Conservation (phyloP, 1,284 basidiomycete genomes). For the Pseudozyma sp. region DNA sequence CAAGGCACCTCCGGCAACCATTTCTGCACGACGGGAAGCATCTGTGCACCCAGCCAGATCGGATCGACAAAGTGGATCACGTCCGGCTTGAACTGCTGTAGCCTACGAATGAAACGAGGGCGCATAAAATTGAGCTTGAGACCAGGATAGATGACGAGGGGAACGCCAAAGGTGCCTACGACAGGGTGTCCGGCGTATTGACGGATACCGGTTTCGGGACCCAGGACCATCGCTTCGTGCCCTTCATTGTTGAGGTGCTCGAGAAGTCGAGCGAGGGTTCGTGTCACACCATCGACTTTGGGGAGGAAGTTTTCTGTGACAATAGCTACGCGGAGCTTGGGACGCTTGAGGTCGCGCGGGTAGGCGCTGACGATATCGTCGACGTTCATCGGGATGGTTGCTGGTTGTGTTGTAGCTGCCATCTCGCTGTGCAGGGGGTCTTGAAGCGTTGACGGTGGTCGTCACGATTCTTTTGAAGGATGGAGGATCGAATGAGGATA, state of each 20-base stretch:
- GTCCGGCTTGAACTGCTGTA: constrained; percentile 72
- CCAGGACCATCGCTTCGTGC: constrained; percentile 73
- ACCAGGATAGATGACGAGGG: constrained; percentile 73
- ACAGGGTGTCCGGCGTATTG: constrained; percentile 73
- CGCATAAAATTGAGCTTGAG: constrained; percentile 75
- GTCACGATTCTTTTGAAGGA: no score
- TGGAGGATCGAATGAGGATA: no score
- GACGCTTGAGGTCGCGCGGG: constrained; percentile 57
- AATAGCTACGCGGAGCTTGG: constrained; percentile 69
- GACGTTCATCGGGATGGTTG: constrained; percentile 3
- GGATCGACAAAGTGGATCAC: constrained; percentile 72
- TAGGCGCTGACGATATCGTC: constrained; percentile 21
- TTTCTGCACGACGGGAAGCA: constrained; percentile 67
- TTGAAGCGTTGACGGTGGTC: background rate
- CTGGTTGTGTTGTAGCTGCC: constrained; percentile 11
- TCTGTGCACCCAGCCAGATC: constrained; percentile 73
- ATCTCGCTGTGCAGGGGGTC: background rate
- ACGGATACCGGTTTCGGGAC: constrained; percentile 72
- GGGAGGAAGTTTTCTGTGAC: constrained; percentile 73
- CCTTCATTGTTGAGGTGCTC: constrained; percentile 74
- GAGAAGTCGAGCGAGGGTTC: constrained; percentile 73
- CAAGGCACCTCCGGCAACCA: constrained; percentile 71
- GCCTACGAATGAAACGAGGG: constrained; percentile 72
- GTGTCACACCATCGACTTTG: constrained; percentile 74
- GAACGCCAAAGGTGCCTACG: constrained; percentile 74